Evolutionary conservation across 2,329 filamentous ascomycete species (phyloP), one percentile per base, ranked within the genome.

Genomic region (Camillea tinctor): DNA sequence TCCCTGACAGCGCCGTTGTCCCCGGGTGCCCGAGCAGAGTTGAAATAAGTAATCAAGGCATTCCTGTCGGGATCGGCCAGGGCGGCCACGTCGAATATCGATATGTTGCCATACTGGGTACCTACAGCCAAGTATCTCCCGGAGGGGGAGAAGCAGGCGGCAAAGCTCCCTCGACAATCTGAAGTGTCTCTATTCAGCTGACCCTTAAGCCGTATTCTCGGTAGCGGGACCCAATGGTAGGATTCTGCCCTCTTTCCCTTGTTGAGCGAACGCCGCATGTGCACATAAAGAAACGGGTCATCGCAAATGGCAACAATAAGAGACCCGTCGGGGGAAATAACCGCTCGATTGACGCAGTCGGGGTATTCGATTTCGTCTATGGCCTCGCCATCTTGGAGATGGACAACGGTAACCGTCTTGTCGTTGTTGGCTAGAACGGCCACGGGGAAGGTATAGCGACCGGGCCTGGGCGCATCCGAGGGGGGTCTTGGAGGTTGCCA

Each of bases 381-480:
- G 40, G 89, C 81, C 61, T 90, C 81, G 15, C 75, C 74, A 56
- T 88, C 85, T 24, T 84, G 80, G 20, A 98, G 79, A 54, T 88
- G 90, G 71, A 96, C 92, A n/a, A 97, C 78, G 24, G 89, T 89
- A 59, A 98, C 90, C 1, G 91, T 92, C 72, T 88, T 89, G 77
- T 98, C 95, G 73, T 99, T 99, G 77, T 97, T 97, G 52, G 91
- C 87, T 69, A 97, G 78, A 52, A 91, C 83, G 55, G 88, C 90
- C n/a, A 93, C 81, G 1, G 82, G 78, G 19, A 77, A 74, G 17
- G 70, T 68, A 69, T 88, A 85, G 52, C 80, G 77, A 17, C 72
- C 75, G 5, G 70, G 66, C 23, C 56, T 68, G 52, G 64, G 66
- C 4, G 63, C 61, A 21, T 65, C 69, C 26, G 73, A 66, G 8